phyloP scores from a whole-genome alignment of 257 asterid genomes.

The Pogostemon cablin region DNA sequence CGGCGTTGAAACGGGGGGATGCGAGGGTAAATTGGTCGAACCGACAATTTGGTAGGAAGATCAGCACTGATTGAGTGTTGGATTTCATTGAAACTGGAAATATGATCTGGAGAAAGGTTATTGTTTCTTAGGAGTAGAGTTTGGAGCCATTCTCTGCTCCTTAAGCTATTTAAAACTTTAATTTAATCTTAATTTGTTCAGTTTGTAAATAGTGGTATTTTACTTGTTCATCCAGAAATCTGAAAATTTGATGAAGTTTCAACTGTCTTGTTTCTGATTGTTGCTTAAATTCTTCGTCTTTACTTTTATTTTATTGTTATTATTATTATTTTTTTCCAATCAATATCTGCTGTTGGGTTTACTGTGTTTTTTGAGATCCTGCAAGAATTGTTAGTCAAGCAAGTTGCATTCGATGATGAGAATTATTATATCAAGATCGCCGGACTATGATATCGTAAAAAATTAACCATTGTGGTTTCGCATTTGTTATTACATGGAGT shows the following conservation, averaged over 20 bases:
- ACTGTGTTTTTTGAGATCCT: no score
- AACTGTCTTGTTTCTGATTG: constrained; percentile 4
- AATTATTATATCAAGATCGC: no score
- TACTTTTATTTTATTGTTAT: background rate
- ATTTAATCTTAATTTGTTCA: background rate
- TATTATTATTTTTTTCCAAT: background rate
- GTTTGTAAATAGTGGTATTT: constrained; percentile 31
- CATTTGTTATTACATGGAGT: no score
- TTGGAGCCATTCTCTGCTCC: constrained; percentile 20
- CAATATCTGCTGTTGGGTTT: no score
- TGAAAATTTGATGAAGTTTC: background rate
- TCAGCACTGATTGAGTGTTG: constrained; percentile 35
- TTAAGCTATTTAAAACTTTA: constrained; percentile 16
- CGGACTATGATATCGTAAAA: no score
- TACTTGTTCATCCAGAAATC: constrained; percentile 13
- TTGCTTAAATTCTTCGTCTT: background rate
- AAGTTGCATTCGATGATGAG: background rate
- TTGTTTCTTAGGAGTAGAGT: constrained; percentile 4
- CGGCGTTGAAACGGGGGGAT: constrained; percentile 47
- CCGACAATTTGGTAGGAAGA: constrained; percentile 34
- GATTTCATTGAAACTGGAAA: background rate
- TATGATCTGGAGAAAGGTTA: background rate
- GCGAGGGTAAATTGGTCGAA: constrained; percentile 43
- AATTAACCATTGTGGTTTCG: no score
- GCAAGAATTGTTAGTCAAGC: background rate